These are phyloP conservation scores for Pestalotiopsis sp. DNA, from an alignment of 2,329 filamentous ascomycete species.

Conservation along the genomic window DNA sequence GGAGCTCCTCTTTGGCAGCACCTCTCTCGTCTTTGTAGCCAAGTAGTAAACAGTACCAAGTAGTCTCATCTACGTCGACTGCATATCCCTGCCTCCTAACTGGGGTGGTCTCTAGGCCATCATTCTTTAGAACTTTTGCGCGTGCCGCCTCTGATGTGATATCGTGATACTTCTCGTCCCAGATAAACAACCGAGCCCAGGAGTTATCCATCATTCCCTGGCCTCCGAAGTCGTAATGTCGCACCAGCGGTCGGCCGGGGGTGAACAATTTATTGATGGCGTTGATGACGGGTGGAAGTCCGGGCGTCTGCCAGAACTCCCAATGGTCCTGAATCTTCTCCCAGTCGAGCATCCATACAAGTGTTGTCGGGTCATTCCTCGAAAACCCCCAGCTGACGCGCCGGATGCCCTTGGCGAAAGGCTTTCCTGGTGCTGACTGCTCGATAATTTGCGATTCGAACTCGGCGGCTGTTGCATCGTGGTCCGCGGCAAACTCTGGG, in stretches of 20 bases:
- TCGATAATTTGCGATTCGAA: slow-evolving; percentile 6
- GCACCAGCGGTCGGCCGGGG: slow-evolving; percentile 1
- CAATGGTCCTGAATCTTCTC: slow-evolving; percentile 9
- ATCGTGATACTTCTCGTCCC: neutral
- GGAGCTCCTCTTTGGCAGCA: neutral
- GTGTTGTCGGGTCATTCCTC: neutral
- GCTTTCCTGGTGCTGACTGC: slow-evolving; percentile 1
- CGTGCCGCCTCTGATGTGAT: neutral
- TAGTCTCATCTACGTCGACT: neutral
- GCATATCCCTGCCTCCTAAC: neutral
- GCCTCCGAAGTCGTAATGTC: slow-evolving; percentile 3
- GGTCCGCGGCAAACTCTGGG: neutral
- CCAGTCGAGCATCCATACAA: slow-evolving; percentile 7
- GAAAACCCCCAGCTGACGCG: slow-evolving; percentile 4
- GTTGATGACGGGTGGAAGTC: neutral
- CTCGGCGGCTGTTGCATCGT: neutral
- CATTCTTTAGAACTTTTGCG: neutral
- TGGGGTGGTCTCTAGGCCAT: neutral
- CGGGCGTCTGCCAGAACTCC: slow-evolving; percentile 8
- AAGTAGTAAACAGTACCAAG: neutral
- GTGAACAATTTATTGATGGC: neutral
- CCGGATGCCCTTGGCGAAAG: neutral
- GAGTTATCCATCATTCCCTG: neutral
- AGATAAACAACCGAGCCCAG: neutral
- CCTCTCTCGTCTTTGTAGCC: neutral